phyloP scores from a whole-genome alignment of 345 rosid species.

The Eutrema yunnanense region DNA sequence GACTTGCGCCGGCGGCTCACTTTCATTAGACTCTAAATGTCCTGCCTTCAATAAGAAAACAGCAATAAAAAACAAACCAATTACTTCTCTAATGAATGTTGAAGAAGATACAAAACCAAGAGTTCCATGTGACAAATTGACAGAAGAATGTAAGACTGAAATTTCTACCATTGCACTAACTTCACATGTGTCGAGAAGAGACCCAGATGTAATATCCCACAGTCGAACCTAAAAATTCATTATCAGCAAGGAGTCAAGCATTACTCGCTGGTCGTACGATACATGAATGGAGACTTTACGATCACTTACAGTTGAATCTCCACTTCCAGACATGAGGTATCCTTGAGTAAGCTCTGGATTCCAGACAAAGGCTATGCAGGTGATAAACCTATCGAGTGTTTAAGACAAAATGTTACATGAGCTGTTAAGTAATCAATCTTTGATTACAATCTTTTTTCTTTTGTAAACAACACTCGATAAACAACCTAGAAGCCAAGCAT shows the following conservation, averaged over 20 bases:
- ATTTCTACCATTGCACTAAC: constrained; percentile 55
- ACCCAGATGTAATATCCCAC: constrained; percentile 79
- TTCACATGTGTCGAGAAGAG: constrained; percentile 79
- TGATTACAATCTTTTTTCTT: background rate
- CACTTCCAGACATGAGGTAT: constrained; percentile 87
- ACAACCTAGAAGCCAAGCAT: background rate
- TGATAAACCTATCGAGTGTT: constrained; percentile 51
- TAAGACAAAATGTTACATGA: background rate
- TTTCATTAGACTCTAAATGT: constrained; percentile 35
- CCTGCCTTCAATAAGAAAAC: constrained; percentile 53
- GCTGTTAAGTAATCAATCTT: background rate
- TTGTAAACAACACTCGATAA: background rate
- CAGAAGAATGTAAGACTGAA: background rate
- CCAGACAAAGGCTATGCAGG: constrained; percentile 65
- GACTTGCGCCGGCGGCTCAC: constrained; percentile 39
- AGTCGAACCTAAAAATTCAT: constrained; percentile 57
- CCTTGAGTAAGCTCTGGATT: constrained; percentile 47
- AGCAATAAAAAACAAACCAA: background rate
- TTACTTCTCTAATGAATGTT: background rate
- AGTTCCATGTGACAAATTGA: background rate
- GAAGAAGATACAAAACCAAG: background rate
- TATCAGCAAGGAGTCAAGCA: background rate
- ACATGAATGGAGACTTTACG: background rate
- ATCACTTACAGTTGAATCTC: constrained; percentile 80
- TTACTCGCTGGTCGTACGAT: background rate